phyloP scores from a whole-genome alignment of 495 filamentous ascomycete genomes.

The Rhypophila decipiens region DNA sequence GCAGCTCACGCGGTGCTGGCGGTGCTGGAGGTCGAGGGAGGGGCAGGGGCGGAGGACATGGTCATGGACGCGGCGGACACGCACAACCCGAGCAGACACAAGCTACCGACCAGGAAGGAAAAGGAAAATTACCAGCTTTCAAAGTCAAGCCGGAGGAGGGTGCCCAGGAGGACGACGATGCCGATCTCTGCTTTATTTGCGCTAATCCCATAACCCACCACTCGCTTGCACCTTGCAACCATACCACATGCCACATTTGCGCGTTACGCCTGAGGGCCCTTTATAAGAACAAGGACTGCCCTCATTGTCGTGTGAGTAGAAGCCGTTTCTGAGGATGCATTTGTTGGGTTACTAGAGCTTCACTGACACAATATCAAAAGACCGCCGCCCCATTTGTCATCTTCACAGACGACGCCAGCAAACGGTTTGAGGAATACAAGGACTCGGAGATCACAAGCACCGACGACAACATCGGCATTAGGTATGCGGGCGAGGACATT shows the following conservation, averaged over 20 bases:
- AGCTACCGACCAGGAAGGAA: not conserved
- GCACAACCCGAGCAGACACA: slow-evolving; percentile 3
- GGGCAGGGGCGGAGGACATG: slow-evolving; percentile 7
- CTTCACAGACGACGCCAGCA: slow-evolving; percentile 76
- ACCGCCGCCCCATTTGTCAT: slow-evolving; percentile 77
- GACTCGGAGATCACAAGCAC: slow-evolving; percentile 62
- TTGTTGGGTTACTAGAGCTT: no score
- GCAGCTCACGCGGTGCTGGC: slow-evolving; percentile 10
- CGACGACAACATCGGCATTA: slow-evolving; percentile 82
- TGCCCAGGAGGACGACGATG: slow-evolving; percentile 49
- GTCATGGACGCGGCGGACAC: slow-evolving; percentile 1
- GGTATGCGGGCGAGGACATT: slow-evolving; percentile 79
- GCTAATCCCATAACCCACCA: slow-evolving; percentile 79
- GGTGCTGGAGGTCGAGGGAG: slow-evolving; percentile 13
- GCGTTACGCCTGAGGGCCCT: slow-evolving; percentile 80
- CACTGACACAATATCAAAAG: slow-evolving; percentile 31
- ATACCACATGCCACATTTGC: slow-evolving; percentile 93
- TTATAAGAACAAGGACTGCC: slow-evolving; percentile 92
- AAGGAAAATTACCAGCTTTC: slow-evolving; percentile 12
- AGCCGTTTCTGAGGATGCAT: no score
- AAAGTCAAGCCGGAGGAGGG: slow-evolving; percentile 16
- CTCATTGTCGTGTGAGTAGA: slow-evolving; percentile 76
- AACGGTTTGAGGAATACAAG: slow-evolving; percentile 76
- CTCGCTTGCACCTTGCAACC: slow-evolving; percentile 86
- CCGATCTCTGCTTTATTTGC: slow-evolving; percentile 84